Evolutionary conservation across 805 yeast species (phyloP).

Genomic region (Candida arabinofermentans): DNA sequence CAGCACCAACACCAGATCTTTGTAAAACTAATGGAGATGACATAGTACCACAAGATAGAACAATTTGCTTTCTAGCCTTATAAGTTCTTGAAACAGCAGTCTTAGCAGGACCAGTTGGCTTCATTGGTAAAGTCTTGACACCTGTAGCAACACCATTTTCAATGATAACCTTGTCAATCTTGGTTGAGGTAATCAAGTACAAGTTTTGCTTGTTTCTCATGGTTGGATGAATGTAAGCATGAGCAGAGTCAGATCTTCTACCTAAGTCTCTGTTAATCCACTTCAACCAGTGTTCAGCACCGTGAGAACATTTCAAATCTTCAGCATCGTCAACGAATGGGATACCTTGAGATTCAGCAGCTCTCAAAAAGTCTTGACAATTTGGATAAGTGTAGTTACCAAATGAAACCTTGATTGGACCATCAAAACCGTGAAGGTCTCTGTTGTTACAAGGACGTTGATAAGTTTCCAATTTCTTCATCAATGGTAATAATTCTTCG

Average conservation of each 20-base stretch:
- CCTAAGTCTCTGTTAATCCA: constrained; percentile 31
- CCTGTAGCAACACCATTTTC: constrained; percentile 26
- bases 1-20: constrained; percentile 41
- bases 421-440: constrained; percentile 29
- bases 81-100: constrained; percentile 12
- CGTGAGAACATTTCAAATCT: constrained; percentile 23
- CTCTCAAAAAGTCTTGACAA: constrained; percentile 27
- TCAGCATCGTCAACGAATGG: constrained; percentile 26
- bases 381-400: constrained; percentile 29
- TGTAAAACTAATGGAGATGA: constrained; percentile 45
- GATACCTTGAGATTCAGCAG: constrained; percentile 26
- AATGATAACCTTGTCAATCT: constrained; percentile 24
- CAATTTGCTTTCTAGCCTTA: constrained; percentile 42
- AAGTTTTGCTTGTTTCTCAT: constrained; percentile 28
- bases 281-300: constrained; percentile 29
- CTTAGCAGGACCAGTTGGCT: constrained; percentile 18
- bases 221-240: constrained; percentile 29
- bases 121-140: constrained; percentile 23
- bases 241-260: constrained; percentile 29
- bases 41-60: constrained; percentile 43
- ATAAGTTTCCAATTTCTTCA: constrained; percentile 27
- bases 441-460: constrained; percentile 29
- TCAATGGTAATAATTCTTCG: constrained; percentile 26
- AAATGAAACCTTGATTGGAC: constrained; percentile 29
- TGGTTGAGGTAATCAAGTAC: constrained; percentile 24